Evolutionary conservation across 73 alveolate species (phyloP).

Genomic region (Tetrahymena borealis): DNA sequence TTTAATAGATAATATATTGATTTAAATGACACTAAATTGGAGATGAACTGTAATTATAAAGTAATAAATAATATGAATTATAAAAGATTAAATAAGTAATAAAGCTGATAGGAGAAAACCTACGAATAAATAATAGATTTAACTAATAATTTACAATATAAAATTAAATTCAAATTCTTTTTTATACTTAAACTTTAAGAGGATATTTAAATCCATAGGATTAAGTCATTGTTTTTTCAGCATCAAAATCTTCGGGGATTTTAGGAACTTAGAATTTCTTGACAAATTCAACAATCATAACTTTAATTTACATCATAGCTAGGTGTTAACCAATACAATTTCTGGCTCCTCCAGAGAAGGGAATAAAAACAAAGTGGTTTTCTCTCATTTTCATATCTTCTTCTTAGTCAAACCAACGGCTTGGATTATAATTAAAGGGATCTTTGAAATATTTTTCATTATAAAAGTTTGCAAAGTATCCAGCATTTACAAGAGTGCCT

Average conservation of each 20-base stretch:
- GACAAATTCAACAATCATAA: neutral
- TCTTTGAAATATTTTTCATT: constrained; percentile 5
- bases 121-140: no score
- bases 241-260: neutral
- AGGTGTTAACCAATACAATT: constrained; percentile 15
- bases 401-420: neutral
- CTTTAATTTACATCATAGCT: neutral
- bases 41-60: no score
- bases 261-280: neutral
- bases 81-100: no score
- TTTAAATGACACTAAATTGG: no score
- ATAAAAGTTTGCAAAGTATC: neutral
- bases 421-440: neutral
- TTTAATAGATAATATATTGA: no score
- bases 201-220: neutral
- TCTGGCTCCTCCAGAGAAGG: constrained; percentile 16
- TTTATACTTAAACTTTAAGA: neutral
- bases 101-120: no score
- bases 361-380: neutral
- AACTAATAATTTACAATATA: no score
- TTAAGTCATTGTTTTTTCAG: neutral
- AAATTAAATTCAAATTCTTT: neutral
- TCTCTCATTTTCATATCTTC: neutral
- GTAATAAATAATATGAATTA: no score
- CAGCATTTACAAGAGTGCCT: neutral